Base-by-base conservation (phyloP, 2,329 filamentous ascomycete species). In the Celoporthe dispersa region DNA sequence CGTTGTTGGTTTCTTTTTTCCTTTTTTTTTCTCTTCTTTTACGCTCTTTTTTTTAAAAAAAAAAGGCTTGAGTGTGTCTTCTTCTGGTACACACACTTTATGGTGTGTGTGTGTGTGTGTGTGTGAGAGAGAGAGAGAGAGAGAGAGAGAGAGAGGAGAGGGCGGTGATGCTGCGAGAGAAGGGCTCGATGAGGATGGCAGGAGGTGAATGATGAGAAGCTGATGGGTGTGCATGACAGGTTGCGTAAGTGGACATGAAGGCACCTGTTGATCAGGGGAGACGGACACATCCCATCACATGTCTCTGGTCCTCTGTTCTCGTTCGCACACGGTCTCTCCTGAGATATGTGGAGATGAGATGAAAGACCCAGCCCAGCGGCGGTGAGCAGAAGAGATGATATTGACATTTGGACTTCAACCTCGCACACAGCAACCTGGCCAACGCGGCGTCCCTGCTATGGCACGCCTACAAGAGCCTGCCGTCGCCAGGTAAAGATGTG, bases 391-490 rank as follows among this genome's bases (percentile, higher is more conserved):
- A 39, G 37, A 41, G 41, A 33, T 33, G 41, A 41, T n/a, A n/a
- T 35, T 60, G 66, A 51, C 41, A 41, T 48, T 48, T 22, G 33
- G 33, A 41, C 16, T 57, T 65, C 57, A 31, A 2, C 22, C 53
- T 35, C 44, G n/a, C 44, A 25, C 16, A 25, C 74, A 93, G 91
- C 80, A 95, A 96, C 79, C 86, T 94, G 63, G 85, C 92, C 73
- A 96, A 95, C 78, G 82, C 90, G 4, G 89, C 93, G 9, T 90
- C 92, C 3, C 85, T 95, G 37, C 84, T 95, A 73, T 95, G 92
- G 91, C 91, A 96, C 77, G 91, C 90, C 3, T 92, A 91, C 77
- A 91, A 92, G 78, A 92, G 92, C 11, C 84, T 95, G 19, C 86
- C 89, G 1, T 79, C 83, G 0, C 91, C 92, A 1, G 90, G 88